Conservation (phyloP, 139 green algal species). For the Coelastrella sp. region DNA sequence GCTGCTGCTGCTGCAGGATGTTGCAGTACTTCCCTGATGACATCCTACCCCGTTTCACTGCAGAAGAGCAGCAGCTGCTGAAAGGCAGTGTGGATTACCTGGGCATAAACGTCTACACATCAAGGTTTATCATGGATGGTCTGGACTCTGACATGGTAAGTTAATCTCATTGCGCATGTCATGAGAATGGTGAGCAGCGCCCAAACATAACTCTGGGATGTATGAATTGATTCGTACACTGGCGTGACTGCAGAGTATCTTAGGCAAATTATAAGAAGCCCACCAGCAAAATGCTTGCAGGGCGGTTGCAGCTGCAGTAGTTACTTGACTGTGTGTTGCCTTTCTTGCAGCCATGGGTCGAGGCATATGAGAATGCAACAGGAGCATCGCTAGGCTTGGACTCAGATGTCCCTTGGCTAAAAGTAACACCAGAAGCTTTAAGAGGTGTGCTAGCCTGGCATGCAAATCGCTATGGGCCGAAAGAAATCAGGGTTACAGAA, state of each 20-base stretch:
- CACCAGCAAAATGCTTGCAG: neutral
- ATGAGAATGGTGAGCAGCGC: too few species aligned
- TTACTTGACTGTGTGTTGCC: neutral
- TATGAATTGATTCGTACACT: neutral
- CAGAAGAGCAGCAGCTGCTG: neutral
- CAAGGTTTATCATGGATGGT: neutral
- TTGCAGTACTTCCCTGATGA: neutral
- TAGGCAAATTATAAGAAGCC: neutral
- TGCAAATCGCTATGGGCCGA: slow-evolving; percentile 13
- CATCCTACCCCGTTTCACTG: neutral
- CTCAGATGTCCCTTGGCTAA: slow-evolving; percentile 24
- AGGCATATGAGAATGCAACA: neutral
- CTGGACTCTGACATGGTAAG: neutral
- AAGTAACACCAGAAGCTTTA: slow-evolving; percentile 39
- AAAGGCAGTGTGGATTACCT: slow-evolving; percentile 19
- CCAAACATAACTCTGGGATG: neutral
- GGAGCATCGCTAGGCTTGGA: neutral
- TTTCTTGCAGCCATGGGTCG: neutral
- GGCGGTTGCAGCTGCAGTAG: neutral
- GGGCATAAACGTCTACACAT: slow-evolving; percentile 2
- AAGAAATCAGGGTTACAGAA: neutral
- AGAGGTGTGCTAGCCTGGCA: slow-evolving; percentile 33
- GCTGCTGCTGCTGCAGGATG: neutral
- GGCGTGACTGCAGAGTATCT: neutral
- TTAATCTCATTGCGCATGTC: neutral